phyloP scores from a whole-genome alignment of 768 basidiomycete genomes.

The Neoboletus magnificus region DNA sequence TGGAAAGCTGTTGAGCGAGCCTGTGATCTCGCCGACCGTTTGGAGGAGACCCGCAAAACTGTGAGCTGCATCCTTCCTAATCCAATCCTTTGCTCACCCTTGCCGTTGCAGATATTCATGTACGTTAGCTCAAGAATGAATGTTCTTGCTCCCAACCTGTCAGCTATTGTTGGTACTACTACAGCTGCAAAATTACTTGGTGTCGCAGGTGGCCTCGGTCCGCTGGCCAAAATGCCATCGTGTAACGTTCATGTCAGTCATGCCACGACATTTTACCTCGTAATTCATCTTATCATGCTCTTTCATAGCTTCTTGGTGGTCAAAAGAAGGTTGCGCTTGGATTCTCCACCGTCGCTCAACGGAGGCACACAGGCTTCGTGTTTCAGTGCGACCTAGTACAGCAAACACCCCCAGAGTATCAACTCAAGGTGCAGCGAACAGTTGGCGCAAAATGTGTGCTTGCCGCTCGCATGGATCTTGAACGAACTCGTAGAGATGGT shows the following conservation, averaged over 20 bases:
- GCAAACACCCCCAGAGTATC: conserved; percentile 83
- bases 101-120: conserved; percentile 75
- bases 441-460: conserved; percentile 89
- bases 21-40: conserved; percentile 81
- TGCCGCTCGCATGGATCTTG: conserved; percentile 92
- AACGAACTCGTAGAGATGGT: conserved; percentile 81
- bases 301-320: conserved; percentile 80
- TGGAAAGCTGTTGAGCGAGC: conserved; percentile 85
- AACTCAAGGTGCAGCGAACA: conserved; percentile 88
- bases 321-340: conserved; percentile 91
- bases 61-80: conserved; percentile 34
- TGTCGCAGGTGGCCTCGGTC: conserved; percentile 90
- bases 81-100: conserved; percentile 1
- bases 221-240: conserved; percentile 89
- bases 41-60: conserved; percentile 89
- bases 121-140: conserved; percentile 99
- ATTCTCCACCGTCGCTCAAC: conserved; percentile 83
- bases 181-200: conserved; percentile 98
- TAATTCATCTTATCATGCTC: neutral
- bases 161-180: conserved; percentile 96
- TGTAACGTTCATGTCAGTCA: conserved; percentile 88
- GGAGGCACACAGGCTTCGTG: conserved; percentile 93
- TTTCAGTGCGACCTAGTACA: conserved; percentile 91
- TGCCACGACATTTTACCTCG: neutral
- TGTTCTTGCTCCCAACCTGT: conserved; percentile 96